These are phyloP conservation scores for Heliosperma pusillum DNA, from an alignment of 148 eudicot species.

Conservation along the genomic window DNA sequence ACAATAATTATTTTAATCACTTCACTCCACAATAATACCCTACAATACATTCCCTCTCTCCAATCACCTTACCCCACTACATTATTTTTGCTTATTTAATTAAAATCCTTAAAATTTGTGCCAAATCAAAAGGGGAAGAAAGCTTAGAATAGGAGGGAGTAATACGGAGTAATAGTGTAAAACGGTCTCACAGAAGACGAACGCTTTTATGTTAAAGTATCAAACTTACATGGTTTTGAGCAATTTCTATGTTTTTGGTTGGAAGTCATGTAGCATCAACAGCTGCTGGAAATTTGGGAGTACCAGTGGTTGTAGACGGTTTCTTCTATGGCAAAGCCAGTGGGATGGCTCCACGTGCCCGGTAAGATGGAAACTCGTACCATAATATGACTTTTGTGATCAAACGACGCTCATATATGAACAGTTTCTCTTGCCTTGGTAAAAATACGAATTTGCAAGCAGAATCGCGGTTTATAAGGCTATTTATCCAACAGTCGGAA, in stretches of 20 bases:
- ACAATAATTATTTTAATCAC: too few relatives aligned
- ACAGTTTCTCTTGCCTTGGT: not conserved
- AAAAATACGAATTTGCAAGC: conserved; percentile 14
- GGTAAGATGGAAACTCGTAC: conserved; percentile 30
- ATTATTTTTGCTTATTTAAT: too few relatives aligned
- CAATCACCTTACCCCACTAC: too few relatives aligned
- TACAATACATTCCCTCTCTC: too few relatives aligned
- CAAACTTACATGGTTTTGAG: not conserved
- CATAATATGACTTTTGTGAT: not conserved
- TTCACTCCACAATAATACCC: too few relatives aligned
- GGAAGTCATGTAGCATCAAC: conserved; percentile 90
- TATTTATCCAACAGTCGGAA: conserved; percentile 75
- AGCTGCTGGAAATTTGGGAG: conserved; percentile 90
- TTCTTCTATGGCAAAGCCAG: conserved; percentile 81
- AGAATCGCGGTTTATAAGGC: conserved; percentile 98
- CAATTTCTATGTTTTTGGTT: not conserved
- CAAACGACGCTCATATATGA: not conserved
- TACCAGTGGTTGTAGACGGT: conserved; percentile 83
- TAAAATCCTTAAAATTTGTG: too few relatives aligned
- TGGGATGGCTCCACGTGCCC: conserved; percentile 95
- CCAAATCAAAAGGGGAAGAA: too few relatives aligned
- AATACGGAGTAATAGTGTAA: too few relatives aligned
- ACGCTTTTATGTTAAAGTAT: too few relatives aligned
- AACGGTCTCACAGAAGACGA: too few relatives aligned
- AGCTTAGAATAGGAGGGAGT: too few relatives aligned